phyloP scores from a whole-genome alignment of 2,329 filamentous ascomycete species.

The Hirsutella minnesotensis region DNA sequence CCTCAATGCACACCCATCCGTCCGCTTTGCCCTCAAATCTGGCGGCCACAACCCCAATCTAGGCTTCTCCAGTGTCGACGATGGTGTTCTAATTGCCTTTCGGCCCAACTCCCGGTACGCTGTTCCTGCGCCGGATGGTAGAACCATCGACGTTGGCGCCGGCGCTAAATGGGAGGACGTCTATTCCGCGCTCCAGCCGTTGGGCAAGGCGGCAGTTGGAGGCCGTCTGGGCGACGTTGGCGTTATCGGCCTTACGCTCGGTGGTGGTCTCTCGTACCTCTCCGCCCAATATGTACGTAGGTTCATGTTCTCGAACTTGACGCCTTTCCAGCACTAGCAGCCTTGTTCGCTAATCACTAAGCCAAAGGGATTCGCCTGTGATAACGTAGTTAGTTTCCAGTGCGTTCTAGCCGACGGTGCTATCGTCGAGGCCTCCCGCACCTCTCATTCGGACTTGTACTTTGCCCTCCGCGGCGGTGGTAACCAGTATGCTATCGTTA shows the following conservation, averaged over 20 bases:
- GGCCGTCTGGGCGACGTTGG: constrained; percentile 34
- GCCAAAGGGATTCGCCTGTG: not conserved
- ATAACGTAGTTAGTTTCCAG: constrained; percentile 1
- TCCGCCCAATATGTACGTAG: constrained; percentile 38
- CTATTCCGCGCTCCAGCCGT: constrained; percentile 24
- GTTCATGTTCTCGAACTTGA: no score
- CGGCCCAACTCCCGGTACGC: no score
- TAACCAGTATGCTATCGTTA: constrained; percentile 44
- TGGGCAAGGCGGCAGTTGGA: constrained; percentile 29
- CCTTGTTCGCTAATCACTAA: no score
- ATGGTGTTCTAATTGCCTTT: no score
- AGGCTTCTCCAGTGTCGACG: no score
- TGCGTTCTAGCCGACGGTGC: not conserved
- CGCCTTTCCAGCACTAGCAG: no score
- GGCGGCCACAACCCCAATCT: constrained; percentile 47
- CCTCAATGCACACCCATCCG: constrained; percentile 29
- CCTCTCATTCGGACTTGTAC: constrained; percentile 35
- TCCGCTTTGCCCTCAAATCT: constrained; percentile 41
- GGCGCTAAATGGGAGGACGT: constrained; percentile 32
- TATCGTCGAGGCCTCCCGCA: not conserved
- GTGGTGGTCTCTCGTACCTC: constrained; percentile 40
- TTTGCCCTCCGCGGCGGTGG: constrained; percentile 42
- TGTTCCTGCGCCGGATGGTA: constrained; percentile 19
- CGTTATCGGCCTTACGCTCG: constrained; percentile 38
- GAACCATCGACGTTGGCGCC: no score